phyloP scores from a whole-genome alignment of 805 yeast species.

The Monosporozyma siamensis region DNA sequence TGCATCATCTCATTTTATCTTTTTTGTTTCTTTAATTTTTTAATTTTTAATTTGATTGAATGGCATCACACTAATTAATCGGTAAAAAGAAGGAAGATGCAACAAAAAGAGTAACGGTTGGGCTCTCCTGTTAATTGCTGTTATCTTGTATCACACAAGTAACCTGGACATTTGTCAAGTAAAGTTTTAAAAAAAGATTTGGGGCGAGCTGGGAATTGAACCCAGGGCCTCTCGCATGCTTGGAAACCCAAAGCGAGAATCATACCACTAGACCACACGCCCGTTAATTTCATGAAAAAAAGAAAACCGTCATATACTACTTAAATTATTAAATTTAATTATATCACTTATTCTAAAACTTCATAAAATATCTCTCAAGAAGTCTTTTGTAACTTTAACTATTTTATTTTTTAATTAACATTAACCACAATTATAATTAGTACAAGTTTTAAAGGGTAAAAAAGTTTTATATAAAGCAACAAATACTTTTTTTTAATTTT shows the following conservation, averaged over 20 bases:
- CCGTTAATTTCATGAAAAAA: slow-evolving; percentile 8
- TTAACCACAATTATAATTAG: too few relatives aligned
- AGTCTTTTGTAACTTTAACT: too few relatives aligned
- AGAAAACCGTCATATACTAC: neutral
- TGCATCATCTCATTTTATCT: neutral
- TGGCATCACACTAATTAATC: neutral
- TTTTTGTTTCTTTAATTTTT: neutral
- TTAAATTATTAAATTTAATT: too few relatives aligned
- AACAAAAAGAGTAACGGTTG: neutral
- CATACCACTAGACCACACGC: slow-evolving; percentile 48
- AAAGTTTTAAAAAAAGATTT: slow-evolving; percentile 13
- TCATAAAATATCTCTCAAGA: too few relatives aligned
- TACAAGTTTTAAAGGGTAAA: too few relatives aligned
- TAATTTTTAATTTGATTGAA: neutral
- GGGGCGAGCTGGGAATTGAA: slow-evolving; percentile 48
- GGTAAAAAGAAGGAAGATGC: neutral
- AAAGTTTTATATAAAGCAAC: too few relatives aligned
- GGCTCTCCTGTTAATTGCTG: neutral
- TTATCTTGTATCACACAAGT: too few relatives aligned
- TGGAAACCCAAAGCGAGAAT: slow-evolving; percentile 41
- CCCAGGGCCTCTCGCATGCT: slow-evolving; percentile 53
- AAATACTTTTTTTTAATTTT: too few relatives aligned
- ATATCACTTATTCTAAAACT: too few relatives aligned
- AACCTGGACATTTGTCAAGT: too few relatives aligned
- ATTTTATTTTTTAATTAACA: too few relatives aligned